Evolutionary conservation across 495 filamentous ascomycete genomes (phyloP).

Genomic region (Neurospora intermedia): DNA sequence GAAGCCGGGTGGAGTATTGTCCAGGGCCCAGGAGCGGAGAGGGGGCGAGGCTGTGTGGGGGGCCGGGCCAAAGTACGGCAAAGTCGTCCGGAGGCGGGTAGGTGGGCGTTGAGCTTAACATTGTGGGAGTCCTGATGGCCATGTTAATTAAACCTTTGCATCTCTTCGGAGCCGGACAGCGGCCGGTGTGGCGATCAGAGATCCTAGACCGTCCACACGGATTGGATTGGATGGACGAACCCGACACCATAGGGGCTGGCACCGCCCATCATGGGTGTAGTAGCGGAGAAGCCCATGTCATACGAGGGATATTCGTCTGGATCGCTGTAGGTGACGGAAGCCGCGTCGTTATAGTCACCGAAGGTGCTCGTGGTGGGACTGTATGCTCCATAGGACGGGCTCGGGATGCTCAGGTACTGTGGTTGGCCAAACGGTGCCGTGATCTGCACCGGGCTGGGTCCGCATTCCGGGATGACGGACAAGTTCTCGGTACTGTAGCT

Average conservation of each 20-base stretch:
- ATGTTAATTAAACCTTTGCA: constrained; percentile 37
- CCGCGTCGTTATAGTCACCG: constrained; percentile 39
- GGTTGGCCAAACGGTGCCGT: constrained; percentile 36
- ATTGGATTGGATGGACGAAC: constrained; percentile 45
- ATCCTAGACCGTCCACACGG: constrained; percentile 37
- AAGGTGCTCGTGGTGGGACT: constrained; percentile 46
- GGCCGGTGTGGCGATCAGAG: constrained; percentile 24
- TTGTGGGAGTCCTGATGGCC: constrained; percentile 33
- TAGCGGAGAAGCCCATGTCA: constrained; percentile 28
- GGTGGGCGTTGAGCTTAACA: constrained; percentile 25
- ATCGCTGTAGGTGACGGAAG: constrained; percentile 44
- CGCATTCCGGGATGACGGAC: constrained; percentile 30
- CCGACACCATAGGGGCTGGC: constrained; percentile 40
- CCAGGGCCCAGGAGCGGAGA: constrained; percentile 32
- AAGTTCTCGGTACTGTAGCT: constrained; percentile 47
- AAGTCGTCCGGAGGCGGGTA: constrained; percentile 26
- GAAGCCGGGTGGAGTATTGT: constrained; percentile 16
- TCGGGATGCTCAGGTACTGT: constrained; percentile 47
- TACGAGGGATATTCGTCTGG: constrained; percentile 36
- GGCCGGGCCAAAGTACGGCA: constrained; percentile 12
- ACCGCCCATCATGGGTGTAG: constrained; percentile 27
- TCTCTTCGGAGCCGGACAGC: constrained; percentile 22
- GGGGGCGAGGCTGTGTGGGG: constrained; percentile 13
- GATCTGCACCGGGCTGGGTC: constrained; percentile 38
- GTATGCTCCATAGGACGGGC: constrained; percentile 41